These are phyloP conservation scores for Skeletonema menzelii DNA, from an alignment of 108 stramenopile species.

Conservation along the genomic window DNA sequence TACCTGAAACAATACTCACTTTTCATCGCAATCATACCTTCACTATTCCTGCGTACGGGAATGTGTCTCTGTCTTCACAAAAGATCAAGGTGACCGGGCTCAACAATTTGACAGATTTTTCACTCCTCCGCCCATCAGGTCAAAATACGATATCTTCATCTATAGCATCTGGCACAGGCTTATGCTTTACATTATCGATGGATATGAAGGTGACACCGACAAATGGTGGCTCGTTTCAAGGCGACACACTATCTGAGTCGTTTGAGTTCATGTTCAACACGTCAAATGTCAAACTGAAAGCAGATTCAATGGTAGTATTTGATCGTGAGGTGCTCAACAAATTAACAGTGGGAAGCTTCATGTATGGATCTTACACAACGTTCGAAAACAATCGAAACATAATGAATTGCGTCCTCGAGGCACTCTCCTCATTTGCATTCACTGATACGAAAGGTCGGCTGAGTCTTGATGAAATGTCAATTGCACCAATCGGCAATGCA, in stretches of 20 bases:
- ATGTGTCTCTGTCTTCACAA: conserved; percentile 25
- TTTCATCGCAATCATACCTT: conserved; percentile 50
- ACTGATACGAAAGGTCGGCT: conserved; percentile 30
- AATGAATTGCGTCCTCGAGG: conserved; percentile 38
- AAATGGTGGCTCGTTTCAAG: conserved; percentile 30
- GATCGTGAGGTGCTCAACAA: conserved; percentile 44
- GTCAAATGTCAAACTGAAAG: conserved; percentile 30
- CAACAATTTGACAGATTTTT: conserved; percentile 50
- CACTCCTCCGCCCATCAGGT: conserved; percentile 42
- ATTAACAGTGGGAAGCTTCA: conserved; percentile 47
- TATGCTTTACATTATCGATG: conserved; percentile 40
- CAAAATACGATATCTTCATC: conserved; percentile 29
- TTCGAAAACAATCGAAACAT: conserved; percentile 34
- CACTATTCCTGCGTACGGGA: conserved; percentile 38
- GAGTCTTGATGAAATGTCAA: conserved; percentile 25
- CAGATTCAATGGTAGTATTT: conserved; percentile 21
- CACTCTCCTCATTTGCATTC: conserved; percentile 23
- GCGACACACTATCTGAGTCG: conserved; percentile 45
- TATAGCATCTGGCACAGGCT: conserved; percentile 24
- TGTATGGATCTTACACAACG: conserved; percentile 41
- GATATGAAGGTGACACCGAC: conserved; percentile 42
- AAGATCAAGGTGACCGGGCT: conserved; percentile 51
- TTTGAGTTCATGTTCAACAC: conserved; percentile 56
- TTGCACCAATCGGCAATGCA: conserved; percentile 15
- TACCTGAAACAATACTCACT: conserved; percentile 30